Conservation (phyloP, 192 early-diverging fungal species). For the Dispira parvispora region DNA sequence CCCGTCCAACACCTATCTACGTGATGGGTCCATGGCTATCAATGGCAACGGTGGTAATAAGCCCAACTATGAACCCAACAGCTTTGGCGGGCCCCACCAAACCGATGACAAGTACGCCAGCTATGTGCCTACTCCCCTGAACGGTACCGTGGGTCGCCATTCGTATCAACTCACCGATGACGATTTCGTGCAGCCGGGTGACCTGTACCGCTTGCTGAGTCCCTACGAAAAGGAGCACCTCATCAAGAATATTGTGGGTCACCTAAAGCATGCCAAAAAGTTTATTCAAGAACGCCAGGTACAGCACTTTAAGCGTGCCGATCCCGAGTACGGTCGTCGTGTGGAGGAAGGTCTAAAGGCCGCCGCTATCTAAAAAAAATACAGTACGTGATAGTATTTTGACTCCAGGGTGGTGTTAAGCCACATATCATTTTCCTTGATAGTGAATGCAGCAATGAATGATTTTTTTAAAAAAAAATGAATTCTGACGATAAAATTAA, state of each 20-base stretch:
- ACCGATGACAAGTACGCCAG: conserved; percentile 35
- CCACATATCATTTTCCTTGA: too few relatives aligned
- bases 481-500: too few relatives aligned
- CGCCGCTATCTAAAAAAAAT: conserved; percentile 17
- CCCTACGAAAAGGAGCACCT: conserved; percentile 41
- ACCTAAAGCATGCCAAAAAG: conserved; percentile 42
- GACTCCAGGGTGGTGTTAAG: too few relatives aligned
- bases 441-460: too few relatives aligned
- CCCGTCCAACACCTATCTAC: conserved; percentile 47
- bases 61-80: conserved; percentile 63
- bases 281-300: conserved; percentile 55
- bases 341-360: conserved; percentile 43
- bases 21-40: conserved; percentile 51
- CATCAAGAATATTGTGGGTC: conserved; percentile 40
- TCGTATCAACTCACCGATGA: conserved; percentile 33
- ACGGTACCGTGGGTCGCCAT: conserved; percentile 42
- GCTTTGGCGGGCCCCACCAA: conserved; percentile 37
- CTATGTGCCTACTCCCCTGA: conserved; percentile 24
- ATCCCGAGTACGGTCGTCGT: conserved; percentile 52
- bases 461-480: too few relatives aligned
- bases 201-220: conserved; percentile 47
- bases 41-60: conserved; percentile 37
- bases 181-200: conserved; percentile 49
- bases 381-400: too few relatives aligned
- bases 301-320: conserved; percentile 51